Evolutionary conservation across 352 stramenopile species (phyloP), one percentile per base, ranked within the genome.

Genomic region (Peronospora destructor): DNA sequence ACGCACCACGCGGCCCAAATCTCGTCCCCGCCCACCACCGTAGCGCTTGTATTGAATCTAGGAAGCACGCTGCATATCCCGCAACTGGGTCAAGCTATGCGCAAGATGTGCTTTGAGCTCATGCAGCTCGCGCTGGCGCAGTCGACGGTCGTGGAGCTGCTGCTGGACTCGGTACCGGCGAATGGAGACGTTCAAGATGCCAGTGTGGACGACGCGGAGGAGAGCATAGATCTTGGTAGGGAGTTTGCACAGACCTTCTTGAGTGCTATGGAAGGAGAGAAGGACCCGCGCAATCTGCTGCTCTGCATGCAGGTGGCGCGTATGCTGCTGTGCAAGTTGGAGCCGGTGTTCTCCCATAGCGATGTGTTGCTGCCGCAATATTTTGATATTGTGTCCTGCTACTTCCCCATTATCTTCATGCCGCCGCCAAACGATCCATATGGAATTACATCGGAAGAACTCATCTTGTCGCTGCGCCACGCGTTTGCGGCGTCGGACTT

Each of bases 361-460:
- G 83, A 85, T n/a, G 62, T 66, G 16, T 50, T 88, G 26, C 60
- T 87, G 53, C 67, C 90, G 63, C 79, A 90, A 43, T 90, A 94
- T 52, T 95, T 96, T 43, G 81, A 95, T 44, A 65, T 91, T n/a
- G 82, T 87, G 16, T 92, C 85, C 26, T 95, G 85, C 66, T 96
- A 96, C 56, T 96, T 95, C 39, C 86, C 86, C 4, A 95, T 96
- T 49, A 96, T 88, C 51, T 96, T 96, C 56, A 93, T 77, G 32
- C 86, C 86, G 36, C 86, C 86, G 14, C 84, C 84, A 3, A 95
- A 96, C 41, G 84, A 95, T 46, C 86, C 86, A 50, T 91, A 96
- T 57, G 85, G 85, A 26, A 95, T 96, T 59, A 95, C 82, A 53
- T 86, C 85, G 3, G 84, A 95, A 43, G 79, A 84, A 38, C 71